These are phyloP conservation scores for Sesbania bispinosa DNA, from an alignment of 306 rosid genomes.

Conservation along the genomic window DNA sequence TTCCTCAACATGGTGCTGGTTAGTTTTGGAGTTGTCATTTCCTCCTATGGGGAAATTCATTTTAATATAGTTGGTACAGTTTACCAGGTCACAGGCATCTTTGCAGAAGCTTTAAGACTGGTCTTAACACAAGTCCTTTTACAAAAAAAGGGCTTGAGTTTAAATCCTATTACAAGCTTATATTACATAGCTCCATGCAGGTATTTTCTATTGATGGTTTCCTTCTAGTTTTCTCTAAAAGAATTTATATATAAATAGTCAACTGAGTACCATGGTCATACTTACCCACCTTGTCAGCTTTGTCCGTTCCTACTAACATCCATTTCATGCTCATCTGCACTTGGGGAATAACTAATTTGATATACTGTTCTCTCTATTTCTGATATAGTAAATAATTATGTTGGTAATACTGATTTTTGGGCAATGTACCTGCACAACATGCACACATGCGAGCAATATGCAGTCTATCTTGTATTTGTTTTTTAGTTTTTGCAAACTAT, in stretches of 20 bases:
- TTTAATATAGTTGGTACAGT: no score
- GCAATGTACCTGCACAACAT: not conserved
- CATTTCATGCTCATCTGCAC: not conserved
- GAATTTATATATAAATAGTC: not conserved
- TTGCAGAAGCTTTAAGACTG: constrained; percentile 94
- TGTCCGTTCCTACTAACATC: not conserved
- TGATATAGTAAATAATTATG: not conserved
- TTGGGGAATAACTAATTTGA: not conserved
- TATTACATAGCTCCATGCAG: constrained; percentile 99
- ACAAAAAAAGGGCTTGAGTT: constrained; percentile 87
- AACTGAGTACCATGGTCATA: not conserved
- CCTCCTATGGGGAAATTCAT: constrained; percentile 95
- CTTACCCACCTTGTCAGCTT: not conserved
- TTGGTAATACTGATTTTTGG: not conserved
- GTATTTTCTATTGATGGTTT: constrained; percentile 38
- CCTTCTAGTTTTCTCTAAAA: constrained; percentile 1
- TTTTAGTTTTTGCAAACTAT: not conserved
- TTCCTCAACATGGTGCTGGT: constrained; percentile 92
- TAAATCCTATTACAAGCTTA: constrained; percentile 92
- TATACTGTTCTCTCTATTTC: not conserved
- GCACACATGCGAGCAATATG: not conserved
- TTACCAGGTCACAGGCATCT: constrained; percentile 93
- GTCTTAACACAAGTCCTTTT: constrained; percentile 96
- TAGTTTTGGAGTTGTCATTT: constrained; percentile 94
- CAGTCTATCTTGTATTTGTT: not conserved